A percentile compares a stretch with the other conserved stretches of the same genome.
Conservation (phyloP, 805 yeast species). For the Candida odintsovae region DNA sequence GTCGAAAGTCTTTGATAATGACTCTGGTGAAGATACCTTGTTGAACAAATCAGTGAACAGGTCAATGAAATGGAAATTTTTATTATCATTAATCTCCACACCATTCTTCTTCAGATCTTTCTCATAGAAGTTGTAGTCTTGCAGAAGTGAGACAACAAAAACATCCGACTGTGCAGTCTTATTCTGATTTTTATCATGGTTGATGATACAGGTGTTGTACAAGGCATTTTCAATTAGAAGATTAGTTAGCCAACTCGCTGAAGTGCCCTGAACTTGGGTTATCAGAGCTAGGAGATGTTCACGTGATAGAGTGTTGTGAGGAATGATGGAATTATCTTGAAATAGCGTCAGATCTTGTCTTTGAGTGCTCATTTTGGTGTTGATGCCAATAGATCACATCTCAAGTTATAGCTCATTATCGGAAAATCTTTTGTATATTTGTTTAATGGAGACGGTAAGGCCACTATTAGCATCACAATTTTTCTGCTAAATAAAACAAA, state of each 20-base stretch:
- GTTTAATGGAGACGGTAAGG: no score
- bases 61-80: conserved; percentile 37
- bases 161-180: conserved; percentile 18
- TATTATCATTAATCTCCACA: conserved; percentile 25
- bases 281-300: conserved; percentile 26
- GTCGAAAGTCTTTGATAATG: conserved; percentile 12
- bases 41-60: conserved; percentile 40
- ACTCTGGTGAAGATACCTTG: conserved; percentile 24
- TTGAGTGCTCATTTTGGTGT: conserved; percentile 28
- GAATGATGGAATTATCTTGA: conserved; percentile 41
- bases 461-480: no score
- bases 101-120: conserved; percentile 37
- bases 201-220: conserved; percentile 20
- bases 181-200: conserved; percentile 12
- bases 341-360: conserved; percentile 55
- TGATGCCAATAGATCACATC: neutral
- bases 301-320: conserved; percentile 17
- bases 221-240: conserved; percentile 46
- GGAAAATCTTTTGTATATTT: no score
- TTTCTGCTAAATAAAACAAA: no score
- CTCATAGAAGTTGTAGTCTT: conserved; percentile 26
- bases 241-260: conserved; percentile 58
- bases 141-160: conserved; percentile 30
- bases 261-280: conserved; percentile 44
- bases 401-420: no score